phyloP scores from a whole-genome alignment of 2,329 filamentous ascomycete genomes.

The Colletotrichum spaethianum region DNA sequence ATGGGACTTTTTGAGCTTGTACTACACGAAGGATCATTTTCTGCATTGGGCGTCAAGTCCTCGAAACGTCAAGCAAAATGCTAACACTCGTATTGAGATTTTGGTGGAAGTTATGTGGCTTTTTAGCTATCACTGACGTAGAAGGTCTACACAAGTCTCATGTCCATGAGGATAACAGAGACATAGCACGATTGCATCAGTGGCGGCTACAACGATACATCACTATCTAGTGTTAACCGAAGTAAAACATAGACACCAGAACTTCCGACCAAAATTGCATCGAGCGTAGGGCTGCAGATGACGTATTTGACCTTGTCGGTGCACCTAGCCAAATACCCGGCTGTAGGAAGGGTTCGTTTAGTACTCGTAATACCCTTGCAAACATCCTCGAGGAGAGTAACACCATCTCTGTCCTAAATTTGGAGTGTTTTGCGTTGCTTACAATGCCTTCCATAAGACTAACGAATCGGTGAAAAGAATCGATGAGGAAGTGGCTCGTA shows the following conservation, averaged over 20 bases:
- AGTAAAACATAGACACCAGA: background rate
- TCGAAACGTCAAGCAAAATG: background rate
- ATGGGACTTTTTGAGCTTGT: background rate
- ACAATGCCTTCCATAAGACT: background rate
- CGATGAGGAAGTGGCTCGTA: background rate
- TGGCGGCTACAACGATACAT: background rate
- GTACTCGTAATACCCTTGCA: background rate
- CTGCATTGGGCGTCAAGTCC: background rate
- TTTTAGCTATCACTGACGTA: background rate
- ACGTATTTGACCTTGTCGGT: background rate
- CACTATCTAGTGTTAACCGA: background rate
- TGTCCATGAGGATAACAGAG: background rate
- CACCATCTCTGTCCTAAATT: background rate
- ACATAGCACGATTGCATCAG: background rate
- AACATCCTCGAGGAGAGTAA: background rate
- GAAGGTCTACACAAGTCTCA: no score
- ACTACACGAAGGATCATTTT: background rate
- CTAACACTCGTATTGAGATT: no score
- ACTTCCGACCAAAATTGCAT: background rate
- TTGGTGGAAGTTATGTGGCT: no score
- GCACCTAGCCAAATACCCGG: background rate
- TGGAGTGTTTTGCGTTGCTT: background rate
- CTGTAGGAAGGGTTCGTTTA: background rate
- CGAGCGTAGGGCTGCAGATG: background rate
- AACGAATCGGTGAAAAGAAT: slow-evolving; percentile 3